A percentile compares a stretch with the other conserved stretches of the same genome.
These are phyloP conservation scores for Fusarium begoniae DNA, from an alignment of 2,329 filamentous ascomycete species.

Conservation along the genomic window DNA sequence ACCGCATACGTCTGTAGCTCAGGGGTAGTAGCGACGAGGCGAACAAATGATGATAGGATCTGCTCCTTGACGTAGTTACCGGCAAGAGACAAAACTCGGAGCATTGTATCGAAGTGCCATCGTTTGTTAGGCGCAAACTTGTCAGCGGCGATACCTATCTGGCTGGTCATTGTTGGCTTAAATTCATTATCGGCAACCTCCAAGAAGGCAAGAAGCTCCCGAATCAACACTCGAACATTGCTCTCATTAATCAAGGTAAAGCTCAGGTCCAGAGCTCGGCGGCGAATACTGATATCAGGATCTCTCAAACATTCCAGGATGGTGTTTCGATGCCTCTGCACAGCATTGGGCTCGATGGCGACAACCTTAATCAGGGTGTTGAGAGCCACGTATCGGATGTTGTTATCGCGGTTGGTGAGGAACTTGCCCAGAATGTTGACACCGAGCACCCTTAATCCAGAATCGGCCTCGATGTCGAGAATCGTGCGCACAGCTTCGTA, in stretches of 20 bases:
- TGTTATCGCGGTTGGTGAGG: constrained; percentile 97
- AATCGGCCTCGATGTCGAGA: constrained; percentile 97
- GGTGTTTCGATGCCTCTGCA: constrained; percentile 96
- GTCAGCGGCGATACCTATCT: constrained; percentile 97
- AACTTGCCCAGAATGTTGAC: constrained; percentile 99
- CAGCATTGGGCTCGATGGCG: constrained; percentile 95
- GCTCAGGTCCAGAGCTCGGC: constrained; percentile 94
- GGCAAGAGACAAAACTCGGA: constrained; percentile 90
- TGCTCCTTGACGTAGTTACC: constrained; percentile 98
- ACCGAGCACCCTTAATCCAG: constrained; percentile 89
- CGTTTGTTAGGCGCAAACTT: constrained; percentile 95
- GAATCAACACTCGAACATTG: constrained; percentile 92
- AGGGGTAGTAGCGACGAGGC: constrained; percentile 91
- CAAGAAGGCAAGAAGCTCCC: constrained; percentile 92
- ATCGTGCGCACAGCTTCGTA: constrained; percentile 98
- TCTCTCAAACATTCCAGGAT: constrained; percentile 96
- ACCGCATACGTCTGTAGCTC: constrained; percentile 97
- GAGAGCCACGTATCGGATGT: constrained; percentile 96
- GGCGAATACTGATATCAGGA: constrained; percentile 96
- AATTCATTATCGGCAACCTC: constrained; percentile 99
- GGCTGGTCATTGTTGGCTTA: constrained; percentile 97
- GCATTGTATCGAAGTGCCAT: constrained; percentile 98
- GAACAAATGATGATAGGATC: constrained; percentile 95
- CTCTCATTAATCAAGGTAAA: constrained; percentile 98
- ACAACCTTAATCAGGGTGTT: constrained; percentile 99